Percentiles rank a stretch among this genome's conserved stretches.
Conservation (phyloP, 176 grass and related monocot species). For the Otatea glauca region DNA sequence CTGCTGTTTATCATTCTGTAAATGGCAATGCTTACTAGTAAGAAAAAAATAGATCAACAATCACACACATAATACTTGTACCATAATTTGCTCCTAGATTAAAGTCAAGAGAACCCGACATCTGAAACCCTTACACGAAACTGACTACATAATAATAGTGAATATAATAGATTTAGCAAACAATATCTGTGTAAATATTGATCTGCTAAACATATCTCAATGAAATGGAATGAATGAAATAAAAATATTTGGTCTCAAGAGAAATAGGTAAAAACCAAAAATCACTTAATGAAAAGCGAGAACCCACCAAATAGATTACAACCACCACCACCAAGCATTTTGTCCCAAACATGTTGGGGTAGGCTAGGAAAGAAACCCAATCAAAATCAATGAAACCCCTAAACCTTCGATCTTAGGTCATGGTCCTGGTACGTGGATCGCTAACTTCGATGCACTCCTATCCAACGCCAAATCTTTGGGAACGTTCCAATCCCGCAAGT, state of each 20-base stretch:
- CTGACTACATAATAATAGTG: background rate
- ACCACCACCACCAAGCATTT: too few relatives aligned
- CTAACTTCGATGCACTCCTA: too few relatives aligned
- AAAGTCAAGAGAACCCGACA: background rate
- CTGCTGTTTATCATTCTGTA: background rate
- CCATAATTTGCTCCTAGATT: background rate
- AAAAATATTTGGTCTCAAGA: background rate
- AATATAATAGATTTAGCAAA: conserved; percentile 10
- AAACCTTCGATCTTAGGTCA: too few relatives aligned
- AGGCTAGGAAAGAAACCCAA: too few relatives aligned
- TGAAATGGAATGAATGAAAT: background rate
- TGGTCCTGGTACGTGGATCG: too few relatives aligned
- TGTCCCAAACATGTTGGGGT: too few relatives aligned
- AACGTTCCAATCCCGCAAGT: too few relatives aligned
- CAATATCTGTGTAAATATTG: background rate
- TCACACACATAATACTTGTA: background rate
- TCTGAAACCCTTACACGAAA: background rate
- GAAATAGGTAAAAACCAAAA: background rate
- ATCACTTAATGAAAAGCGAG: background rate
- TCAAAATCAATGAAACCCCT: too few relatives aligned
- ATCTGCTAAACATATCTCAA: background rate
- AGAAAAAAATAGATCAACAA: conserved; percentile 6
- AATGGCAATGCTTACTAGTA: background rate
- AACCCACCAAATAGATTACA: too few relatives aligned
- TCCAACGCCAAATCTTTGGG: too few relatives aligned